Percentiles rank a stretch among this genome's conserved stretches.
These are phyloP conservation scores for Salix koriyanagi DNA, from an alignment of 345 rosid genomes.

Conservation along the genomic window DNA sequence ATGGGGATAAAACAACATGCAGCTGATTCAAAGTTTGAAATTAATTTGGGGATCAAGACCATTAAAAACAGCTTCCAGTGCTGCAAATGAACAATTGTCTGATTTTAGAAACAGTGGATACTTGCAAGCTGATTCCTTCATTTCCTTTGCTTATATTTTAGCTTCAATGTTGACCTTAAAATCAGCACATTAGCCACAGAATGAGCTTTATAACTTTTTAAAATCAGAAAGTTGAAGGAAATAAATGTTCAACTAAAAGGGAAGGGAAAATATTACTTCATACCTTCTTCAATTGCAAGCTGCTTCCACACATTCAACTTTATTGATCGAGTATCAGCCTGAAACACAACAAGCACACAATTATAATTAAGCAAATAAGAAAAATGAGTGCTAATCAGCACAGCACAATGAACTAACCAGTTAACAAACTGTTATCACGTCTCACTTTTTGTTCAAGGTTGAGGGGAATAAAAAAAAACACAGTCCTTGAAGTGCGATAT, in stretches of 20 bases:
- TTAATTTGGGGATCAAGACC: background rate
- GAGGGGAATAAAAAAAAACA: background rate
- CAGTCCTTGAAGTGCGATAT: background rate
- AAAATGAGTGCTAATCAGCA: background rate
- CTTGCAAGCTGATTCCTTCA: background rate
- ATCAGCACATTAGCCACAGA: background rate
- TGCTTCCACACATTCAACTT: conserved; percentile 90
- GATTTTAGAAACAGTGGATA: background rate
- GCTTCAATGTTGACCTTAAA: background rate
- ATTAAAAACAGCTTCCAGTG: background rate
- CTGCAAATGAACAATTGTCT: background rate
- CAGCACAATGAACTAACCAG: background rate
- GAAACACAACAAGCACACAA: conserved; percentile 27
- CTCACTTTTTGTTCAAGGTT: background rate
- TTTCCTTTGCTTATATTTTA: background rate
- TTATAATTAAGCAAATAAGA: background rate
- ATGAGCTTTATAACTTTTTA: background rate
- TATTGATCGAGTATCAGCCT: conserved; percentile 72
- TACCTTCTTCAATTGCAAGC: conserved; percentile 92
- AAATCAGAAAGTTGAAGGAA: background rate
- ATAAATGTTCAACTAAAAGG: too few relatives aligned
- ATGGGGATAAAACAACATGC: background rate
- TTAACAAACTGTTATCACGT: background rate
- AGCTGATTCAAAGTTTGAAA: background rate
- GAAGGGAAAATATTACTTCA: conserved; percentile 9